Conservation (phyloP, 2,329 filamentous ascomycete species). For the Phialophora chinensis region DNA sequence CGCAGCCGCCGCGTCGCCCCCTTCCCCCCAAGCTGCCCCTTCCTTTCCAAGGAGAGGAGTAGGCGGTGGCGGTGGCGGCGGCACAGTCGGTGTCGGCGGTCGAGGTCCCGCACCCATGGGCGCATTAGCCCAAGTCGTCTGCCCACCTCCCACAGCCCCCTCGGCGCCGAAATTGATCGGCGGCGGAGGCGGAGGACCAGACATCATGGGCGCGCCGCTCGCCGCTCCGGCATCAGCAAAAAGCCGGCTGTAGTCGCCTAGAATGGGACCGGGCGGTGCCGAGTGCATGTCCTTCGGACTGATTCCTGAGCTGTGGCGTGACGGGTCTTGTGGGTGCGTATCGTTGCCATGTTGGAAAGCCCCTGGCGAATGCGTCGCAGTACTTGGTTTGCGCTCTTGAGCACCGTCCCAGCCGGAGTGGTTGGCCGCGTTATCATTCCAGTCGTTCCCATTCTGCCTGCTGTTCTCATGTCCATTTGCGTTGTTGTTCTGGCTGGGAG, state of each 20-base stretch:
- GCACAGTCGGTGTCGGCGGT: not conserved
- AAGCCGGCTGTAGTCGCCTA: not conserved
- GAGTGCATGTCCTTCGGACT: slow-evolving; percentile 8
- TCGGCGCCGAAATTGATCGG: slow-evolving; percentile 7
- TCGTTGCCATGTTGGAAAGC: not conserved
- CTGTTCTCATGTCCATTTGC: slow-evolving; percentile 11
- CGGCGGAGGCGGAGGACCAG: slow-evolving; percentile 3
- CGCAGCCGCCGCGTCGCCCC: not conserved
- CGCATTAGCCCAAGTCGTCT: slow-evolving; percentile 6
- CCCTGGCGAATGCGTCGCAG: not conserved
- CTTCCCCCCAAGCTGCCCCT: not conserved
- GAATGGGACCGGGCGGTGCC: not conserved
- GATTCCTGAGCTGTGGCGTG: slow-evolving; percentile 14
- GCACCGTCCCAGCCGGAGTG: slow-evolving; percentile 26
- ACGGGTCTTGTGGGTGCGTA: not conserved
- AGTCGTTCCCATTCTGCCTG: slow-evolving; percentile 1
- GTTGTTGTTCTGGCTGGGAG: slow-evolving; percentile 1
- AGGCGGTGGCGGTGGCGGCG: slow-evolving; percentile 4
- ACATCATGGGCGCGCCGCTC: not conserved
- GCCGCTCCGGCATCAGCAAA: not conserved
- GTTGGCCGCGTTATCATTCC: slow-evolving; percentile 6
- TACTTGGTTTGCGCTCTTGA: slow-evolving; percentile 14
- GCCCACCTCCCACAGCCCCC: slow-evolving; percentile 17
- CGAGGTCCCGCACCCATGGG: not conserved
- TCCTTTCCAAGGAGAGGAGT: not conserved